Base-by-base conservation (phyloP, 768 basidiomycete species). In the Amanita polypyramis region DNA sequence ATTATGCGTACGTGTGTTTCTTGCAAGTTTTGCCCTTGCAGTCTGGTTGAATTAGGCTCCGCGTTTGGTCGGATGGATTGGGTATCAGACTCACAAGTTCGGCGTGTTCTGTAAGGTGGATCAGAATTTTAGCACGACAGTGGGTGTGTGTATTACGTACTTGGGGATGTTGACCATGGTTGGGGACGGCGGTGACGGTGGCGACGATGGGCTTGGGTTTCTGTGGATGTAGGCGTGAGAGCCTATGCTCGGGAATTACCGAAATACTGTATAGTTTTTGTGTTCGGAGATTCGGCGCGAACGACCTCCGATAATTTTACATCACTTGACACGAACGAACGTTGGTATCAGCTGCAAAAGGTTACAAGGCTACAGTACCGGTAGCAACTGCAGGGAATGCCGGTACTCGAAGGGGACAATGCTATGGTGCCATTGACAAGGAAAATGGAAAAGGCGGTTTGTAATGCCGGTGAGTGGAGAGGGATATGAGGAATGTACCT, bases 21-120 rank as follows among this genome's bases (percentile, higher is more conserved):
- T 76, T 85, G 88, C 93, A 96, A 60, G 79, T 70, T 73, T 93
- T 95, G 69, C 91, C 90, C 77, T 93, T 93, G 89, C 93, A 95
- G 71, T 75, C 89, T 90, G 56, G 29, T 38, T 30, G 41, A 27
- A 23, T 43, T 23, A 43, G 12, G 8, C 3, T 43, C 29, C 6
- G 4, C 12, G 3, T 23, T 27, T 7, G 25, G n/a, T 5, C 23
- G 14, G 17, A 7, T 6, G 11, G 25, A 8, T 5, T 11, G 14
- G 17, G 2, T 6, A 9, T 17, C 11, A 14, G 14, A 77, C 91
- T 83, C 69, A 93, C 92, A 96, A 60, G 94, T 97, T 71, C 92
- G 80, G 72, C 94, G 90, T 61, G 93, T 96, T 75, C 92, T 72
- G 40, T 10, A 15, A 7, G 25, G n/a, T n/a, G n/a, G 7, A 27